A percentile compares a stretch with the other conserved stretches of the same genome.
phyloP scores from a whole-genome alignment of 768 basidiomycete species.

The Pholiota molesta region DNA sequence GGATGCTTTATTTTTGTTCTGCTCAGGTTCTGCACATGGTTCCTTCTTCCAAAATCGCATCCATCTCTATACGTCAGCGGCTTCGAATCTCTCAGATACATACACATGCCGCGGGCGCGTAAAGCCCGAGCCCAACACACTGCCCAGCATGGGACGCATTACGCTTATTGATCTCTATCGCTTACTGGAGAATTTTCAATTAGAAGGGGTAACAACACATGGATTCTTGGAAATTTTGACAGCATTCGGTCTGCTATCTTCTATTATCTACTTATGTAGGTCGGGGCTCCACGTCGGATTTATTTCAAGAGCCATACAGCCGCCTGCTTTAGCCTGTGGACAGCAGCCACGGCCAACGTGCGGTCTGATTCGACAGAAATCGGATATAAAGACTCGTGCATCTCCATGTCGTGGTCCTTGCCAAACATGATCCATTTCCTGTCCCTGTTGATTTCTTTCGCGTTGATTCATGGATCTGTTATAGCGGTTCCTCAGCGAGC shows the following conservation, averaged over 20 bases:
- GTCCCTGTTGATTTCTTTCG: slow-evolving; percentile 1
- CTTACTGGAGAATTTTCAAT: not conserved
- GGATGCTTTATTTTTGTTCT: not conserved
- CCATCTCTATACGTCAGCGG: not conserved
- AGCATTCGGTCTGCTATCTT: not conserved
- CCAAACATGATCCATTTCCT: slow-evolving; percentile 3
- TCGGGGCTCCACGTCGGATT: not conserved
- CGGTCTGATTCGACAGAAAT: not conserved
- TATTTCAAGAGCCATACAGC: not conserved
- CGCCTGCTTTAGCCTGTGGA: not conserved
- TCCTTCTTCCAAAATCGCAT: not conserved
- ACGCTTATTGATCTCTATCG: not conserved
- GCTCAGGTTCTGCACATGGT: not conserved
- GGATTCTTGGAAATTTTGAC: not conserved
- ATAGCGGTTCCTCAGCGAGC: slow-evolving; percentile 18
- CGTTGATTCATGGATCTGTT: not conserved
- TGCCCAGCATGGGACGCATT: not conserved
- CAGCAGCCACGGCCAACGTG: not conserved
- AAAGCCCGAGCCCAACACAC: not conserved
- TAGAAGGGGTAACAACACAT: slow-evolving; percentile 1
- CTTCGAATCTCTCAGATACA: not conserved
- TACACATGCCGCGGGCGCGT: not conserved
- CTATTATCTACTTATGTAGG: not conserved
- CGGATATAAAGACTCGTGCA: not conserved
- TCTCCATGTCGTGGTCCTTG: not conserved